Percentiles rank a stretch among this genome's conserved stretches.
Conservation (phyloP, 768 basidiomycete species). For the Hericium alpestre region DNA sequence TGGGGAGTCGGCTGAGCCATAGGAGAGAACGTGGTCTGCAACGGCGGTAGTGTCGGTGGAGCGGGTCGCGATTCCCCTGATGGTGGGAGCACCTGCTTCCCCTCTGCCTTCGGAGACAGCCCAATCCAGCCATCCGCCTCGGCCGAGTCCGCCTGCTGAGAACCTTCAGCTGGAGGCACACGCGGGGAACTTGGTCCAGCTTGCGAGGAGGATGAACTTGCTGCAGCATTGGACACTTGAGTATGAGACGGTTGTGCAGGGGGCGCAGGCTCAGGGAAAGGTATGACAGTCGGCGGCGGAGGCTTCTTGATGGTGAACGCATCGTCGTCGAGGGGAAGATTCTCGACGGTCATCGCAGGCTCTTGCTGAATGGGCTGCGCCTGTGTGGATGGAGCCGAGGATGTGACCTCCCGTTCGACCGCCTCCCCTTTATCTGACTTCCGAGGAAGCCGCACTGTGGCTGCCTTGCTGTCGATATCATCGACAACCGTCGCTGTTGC, state of each 20-base stretch:
- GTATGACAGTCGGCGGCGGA: slow-evolving; percentile 29
- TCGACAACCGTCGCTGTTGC: slow-evolving; percentile 18
- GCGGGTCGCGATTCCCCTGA: slow-evolving; percentile 17
- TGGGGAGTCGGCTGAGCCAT: slow-evolving; percentile 39
- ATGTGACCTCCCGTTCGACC: slow-evolving; percentile 6
- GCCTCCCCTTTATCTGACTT: slow-evolving; percentile 27
- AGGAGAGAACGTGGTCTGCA: slow-evolving; percentile 34
- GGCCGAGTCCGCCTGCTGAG: too few relatives aligned
- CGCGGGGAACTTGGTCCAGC: not conserved
- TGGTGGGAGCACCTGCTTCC: slow-evolving; percentile 1
- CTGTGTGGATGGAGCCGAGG: not conserved
- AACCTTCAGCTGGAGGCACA: too few relatives aligned
- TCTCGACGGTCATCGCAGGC: slow-evolving; percentile 20
- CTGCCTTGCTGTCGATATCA: slow-evolving; percentile 34
- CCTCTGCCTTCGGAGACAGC: not conserved
- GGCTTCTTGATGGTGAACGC: slow-evolving; percentile 48
- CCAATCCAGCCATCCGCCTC: too few relatives aligned
- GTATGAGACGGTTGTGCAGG: not conserved
- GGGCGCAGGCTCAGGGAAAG: slow-evolving; percentile 16
- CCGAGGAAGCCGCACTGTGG: slow-evolving; percentile 48
- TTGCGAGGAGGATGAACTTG: slow-evolving; percentile 1
- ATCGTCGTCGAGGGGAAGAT: slow-evolving; percentile 43
- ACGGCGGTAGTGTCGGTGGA: slow-evolving; percentile 30
- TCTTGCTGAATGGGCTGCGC: slow-evolving; percentile 8
- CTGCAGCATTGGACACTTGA: not conserved